These are phyloP conservation scores for Pseudozyma sp. DNA, from an alignment of 1,284 basidiomycete species.

Conservation along the genomic window DNA sequence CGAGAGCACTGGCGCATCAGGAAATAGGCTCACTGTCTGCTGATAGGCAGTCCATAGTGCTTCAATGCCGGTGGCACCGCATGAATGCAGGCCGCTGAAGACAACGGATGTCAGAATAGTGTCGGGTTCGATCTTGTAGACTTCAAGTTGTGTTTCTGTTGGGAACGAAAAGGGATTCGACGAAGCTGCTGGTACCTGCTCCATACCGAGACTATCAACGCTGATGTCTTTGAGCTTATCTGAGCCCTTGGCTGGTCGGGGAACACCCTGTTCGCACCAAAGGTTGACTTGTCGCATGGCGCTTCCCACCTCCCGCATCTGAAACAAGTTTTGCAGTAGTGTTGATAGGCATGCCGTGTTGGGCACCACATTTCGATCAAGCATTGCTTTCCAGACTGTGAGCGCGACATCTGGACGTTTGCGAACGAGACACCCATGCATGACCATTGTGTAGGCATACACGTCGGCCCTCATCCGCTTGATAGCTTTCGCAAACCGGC, in stretches of 20 bases:
- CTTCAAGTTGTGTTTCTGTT: neutral
- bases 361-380: constrained; percentile 25
- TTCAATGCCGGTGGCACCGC: constrained; percentile 21
- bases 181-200: neutral
- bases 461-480: constrained; percentile 5
- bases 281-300: constrained; percentile 33
- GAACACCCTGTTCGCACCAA: constrained; percentile 37
- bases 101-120: constrained; percentile 32
- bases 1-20: constrained; percentile 35
- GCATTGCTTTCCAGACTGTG: constrained; percentile 33
- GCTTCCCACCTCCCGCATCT: constrained; percentile 9
- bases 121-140: constrained; percentile 21
- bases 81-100: constrained; percentile 28
- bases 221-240: constrained; percentile 9
- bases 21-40: constrained; percentile 29
- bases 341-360: constrained; percentile 21
- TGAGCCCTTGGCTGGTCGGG: neutral
- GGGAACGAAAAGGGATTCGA: neutral
- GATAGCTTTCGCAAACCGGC: constrained; percentile 8
- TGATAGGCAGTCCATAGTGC: constrained; percentile 36
- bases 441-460: constrained; percentile 28
- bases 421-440: constrained; percentile 30
- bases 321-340: constrained; percentile 33
- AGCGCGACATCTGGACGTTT: constrained; percentile 13
- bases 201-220: neutral